These are phyloP conservation scores for Medicago arabica DNA, from an alignment of 306 rosid genomes.

Conservation along the genomic window DNA sequence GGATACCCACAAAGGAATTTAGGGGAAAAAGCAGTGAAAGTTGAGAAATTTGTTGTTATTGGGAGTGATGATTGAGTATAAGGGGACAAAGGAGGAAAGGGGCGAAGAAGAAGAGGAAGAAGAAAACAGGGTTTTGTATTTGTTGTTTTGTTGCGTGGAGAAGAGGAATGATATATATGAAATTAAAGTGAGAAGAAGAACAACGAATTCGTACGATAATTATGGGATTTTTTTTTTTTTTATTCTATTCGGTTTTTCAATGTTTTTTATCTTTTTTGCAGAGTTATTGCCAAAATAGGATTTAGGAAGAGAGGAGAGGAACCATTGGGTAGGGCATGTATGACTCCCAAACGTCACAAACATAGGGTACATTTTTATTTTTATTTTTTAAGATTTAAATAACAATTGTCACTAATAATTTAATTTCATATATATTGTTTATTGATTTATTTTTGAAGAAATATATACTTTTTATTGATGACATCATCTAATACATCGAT, in stretches of 20 bases:
- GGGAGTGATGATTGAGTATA: conserved; percentile 21
- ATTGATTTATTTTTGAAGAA: too few relatives aligned
- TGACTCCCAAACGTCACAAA: too few relatives aligned
- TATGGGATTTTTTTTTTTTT: background rate
- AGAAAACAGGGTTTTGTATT: conserved; percentile 11
- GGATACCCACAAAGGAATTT: conserved; percentile 36
- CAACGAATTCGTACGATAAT: background rate
- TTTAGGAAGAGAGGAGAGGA: background rate
- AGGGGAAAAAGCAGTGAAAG: conserved; percentile 24
- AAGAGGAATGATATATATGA: conserved; percentile 21
- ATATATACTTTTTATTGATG: too few relatives aligned
- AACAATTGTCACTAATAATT: too few relatives aligned
- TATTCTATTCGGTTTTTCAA: too few relatives aligned
- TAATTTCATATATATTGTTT: too few relatives aligned
- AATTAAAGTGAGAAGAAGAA: conserved; percentile 29
- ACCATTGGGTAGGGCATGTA: too few relatives aligned
- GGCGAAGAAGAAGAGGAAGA: background rate
- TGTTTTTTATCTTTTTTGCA: background rate
- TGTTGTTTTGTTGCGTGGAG: conserved; percentile 52
- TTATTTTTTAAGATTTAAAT: too few relatives aligned
- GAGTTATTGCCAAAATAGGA: background rate
- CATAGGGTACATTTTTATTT: too few relatives aligned
- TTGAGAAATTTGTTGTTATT: conserved; percentile 38
- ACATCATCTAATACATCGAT: too few relatives aligned
- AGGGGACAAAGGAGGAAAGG: conserved; percentile 33